Percentiles rank a stretch among this genome's conserved stretches.
Evolutionary conservation across 148 eudicot species (phyloP).

Genomic region (Camellia granthamiana): DNA sequence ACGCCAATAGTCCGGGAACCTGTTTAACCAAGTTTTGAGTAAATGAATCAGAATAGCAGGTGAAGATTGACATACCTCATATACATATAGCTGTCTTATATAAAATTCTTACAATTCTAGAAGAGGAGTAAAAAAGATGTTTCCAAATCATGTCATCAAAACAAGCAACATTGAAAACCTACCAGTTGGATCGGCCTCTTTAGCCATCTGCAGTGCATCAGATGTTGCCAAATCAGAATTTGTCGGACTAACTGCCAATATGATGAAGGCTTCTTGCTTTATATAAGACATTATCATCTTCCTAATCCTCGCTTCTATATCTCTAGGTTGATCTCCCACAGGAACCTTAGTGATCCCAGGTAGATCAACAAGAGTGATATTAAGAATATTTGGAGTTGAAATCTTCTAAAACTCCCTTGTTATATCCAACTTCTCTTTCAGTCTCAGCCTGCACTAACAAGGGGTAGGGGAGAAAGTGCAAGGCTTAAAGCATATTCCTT

Average conservation of each 20-base stretch:
- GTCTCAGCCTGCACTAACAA: conserved; percentile 50
- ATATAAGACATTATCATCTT: conserved; percentile 63
- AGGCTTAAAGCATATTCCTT: neutral
- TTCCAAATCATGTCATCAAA: neutral
- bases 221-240: conserved; percentile 59
- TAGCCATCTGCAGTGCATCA: conserved; percentile 57
- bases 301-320: conserved; percentile 62
- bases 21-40: conserved; percentile 14
- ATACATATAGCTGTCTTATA: neutral
- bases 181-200: conserved; percentile 54
- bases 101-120: neutral
- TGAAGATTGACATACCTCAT: neutral
- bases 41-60: neutral
- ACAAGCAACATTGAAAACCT: conserved; percentile 10
- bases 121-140: neutral
- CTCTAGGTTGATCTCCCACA: conserved; percentile 70
- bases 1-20: conserved; percentile 60
- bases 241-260: conserved; percentile 52
- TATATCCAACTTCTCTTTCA: conserved; percentile 62
- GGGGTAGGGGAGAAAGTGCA: neutral
- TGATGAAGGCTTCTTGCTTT: conserved; percentile 38
- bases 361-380: conserved; percentile 69
- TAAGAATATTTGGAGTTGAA: conserved; percentile 57
- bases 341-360: conserved; percentile 82
- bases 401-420: conserved; percentile 67